Evolutionary conservation across 768 basidiomycete species (phyloP).

Genomic region (Podaxis mareebaensis): DNA sequence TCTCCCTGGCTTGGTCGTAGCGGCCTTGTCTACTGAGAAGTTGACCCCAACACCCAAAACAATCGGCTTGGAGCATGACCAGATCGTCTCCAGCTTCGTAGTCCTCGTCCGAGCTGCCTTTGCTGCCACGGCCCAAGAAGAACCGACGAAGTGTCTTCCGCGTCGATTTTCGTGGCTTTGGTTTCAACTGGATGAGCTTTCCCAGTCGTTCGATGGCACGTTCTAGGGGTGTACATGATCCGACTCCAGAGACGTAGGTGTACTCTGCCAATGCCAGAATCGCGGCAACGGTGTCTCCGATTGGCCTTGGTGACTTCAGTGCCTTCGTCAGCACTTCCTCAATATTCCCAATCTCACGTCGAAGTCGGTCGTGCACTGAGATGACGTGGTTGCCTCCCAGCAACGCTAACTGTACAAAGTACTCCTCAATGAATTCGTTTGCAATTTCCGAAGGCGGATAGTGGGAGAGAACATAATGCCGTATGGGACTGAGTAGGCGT

Average conservation of each 20-base stretch:
- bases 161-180: conserved; percentile 2
- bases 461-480: conserved; percentile 24
- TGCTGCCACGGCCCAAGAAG: conserved; percentile 3
- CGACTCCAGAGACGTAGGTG: conserved; percentile 25
- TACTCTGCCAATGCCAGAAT: conserved; percentile 26
- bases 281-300: conserved; percentile 22
- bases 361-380: conserved; percentile 19
- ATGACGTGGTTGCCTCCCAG: conserved; percentile 17
- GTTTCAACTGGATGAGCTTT: neutral
- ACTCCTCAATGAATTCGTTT: conserved; percentile 23
- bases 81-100: neutral
- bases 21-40: conserved; percentile 23
- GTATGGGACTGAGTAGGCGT: conserved; percentile 30
- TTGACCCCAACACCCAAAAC: conserved; percentile 30
- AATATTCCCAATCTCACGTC: conserved; percentile 27
- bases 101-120: neutral
- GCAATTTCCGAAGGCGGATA: conserved; percentile 23
- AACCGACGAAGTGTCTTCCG: neutral
- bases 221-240: conserved; percentile 22
- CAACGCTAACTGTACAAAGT: conserved; percentile 24
- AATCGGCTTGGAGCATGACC: conserved; percentile 25
- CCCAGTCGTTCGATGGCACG: conserved; percentile 23
- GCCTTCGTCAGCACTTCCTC: conserved; percentile 25
- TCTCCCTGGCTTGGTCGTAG: conserved; percentile 24
- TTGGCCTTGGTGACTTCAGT: conserved; percentile 16